Evolutionary conservation across 2,329 filamentous ascomycete species (phyloP).

Genomic region (Arthrobotrys musiformis): DNA sequence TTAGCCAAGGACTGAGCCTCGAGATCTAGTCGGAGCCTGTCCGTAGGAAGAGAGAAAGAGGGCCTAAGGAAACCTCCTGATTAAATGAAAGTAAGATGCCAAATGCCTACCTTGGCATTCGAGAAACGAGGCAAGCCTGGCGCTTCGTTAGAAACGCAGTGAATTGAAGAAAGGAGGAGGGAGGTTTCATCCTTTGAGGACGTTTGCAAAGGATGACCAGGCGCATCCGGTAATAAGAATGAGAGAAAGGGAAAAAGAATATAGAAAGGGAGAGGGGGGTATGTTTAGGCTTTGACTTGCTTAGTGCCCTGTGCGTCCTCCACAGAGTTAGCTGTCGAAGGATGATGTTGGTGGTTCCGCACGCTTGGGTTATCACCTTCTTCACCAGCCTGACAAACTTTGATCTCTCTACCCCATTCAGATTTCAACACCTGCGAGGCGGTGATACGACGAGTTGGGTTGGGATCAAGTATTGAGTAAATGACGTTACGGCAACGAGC

Average conservation of each 20-base stretch:
- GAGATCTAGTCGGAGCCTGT: conserved; percentile 52
- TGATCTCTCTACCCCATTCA: conserved; percentile 98
- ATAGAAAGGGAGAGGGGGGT: not conserved
- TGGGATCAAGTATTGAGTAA: conserved; percentile 97
- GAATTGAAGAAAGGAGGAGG: conserved; percentile 37
- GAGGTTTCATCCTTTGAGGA: conserved; percentile 23
- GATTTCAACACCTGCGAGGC: conserved; percentile 97
- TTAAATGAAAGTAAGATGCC: conserved; percentile 57
- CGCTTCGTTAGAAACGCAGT: conserved; percentile 35
- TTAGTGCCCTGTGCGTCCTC: conserved; percentile 42
- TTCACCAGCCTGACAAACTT: conserved; percentile 94
- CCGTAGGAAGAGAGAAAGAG: conserved; percentile 26
- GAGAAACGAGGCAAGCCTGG: conserved; percentile 49
- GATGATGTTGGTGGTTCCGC: conserved; percentile 68
- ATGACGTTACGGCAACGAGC: conserved; percentile 98
- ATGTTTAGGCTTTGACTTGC: conserved; percentile 43
- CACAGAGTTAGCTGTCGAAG: conserved; percentile 14
- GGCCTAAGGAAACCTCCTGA: conserved; percentile 40
- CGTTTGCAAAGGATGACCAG: conserved; percentile 14
- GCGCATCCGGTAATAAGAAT: not conserved
- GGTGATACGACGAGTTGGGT: conserved; percentile 89
- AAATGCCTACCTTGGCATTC: conserved; percentile 37
- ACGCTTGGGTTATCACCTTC: conserved; percentile 70
- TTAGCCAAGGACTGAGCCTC: conserved; percentile 6
- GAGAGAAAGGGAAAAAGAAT: conserved; percentile 4